Base-by-base conservation (phyloP, 805 yeast genomes). In the Kregervanrija fluxuum region DNA sequence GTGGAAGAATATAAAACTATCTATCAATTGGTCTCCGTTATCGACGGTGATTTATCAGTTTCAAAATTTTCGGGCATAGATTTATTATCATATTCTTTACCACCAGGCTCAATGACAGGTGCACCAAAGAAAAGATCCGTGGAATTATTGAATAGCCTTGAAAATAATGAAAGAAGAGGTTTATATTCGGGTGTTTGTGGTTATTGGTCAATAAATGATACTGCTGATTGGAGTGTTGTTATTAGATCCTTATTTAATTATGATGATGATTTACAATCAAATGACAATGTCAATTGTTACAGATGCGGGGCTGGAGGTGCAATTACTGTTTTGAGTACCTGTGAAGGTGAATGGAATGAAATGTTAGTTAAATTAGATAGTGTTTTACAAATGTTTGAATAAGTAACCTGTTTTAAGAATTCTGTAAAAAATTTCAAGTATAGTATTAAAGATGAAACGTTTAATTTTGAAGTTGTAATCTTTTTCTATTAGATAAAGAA, bases 51-150 rank as follows among this genome's bases (percentile, higher is more conserved):
- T 15, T 62, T 82, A 28, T 50, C 54, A 11, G 52, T 48, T 13
- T 42, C 53, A 3, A 35, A 32, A 2, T 80, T 73, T 52, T 67
- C 73, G 11, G 99, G 98, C 0, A 67, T 90, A 17, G 98, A 93
- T 59, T 68, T 91, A 2, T 70, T 93, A 11, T 74, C 79, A 15
- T 78, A 78, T 47, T 79, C 96, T 0, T 67, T 95, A 33, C 99
- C 99, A 3, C 96, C 99, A 0, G 99, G 99, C 0, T 91, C 98
- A 1, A 93, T 93, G 99, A 93, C 99, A 0, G 99, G 99, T 3
- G 99, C 99, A 0, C 99, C 99, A 2, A 93, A 93, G 66, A 85
- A 82, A 54, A 74, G 96, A 47, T 87, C 96, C 0, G 95, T 93
- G 5, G 93, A 91, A 61, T 61, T 95, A 4, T 68, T 93, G 30